A percentile compares a stretch with the other conserved stretches of the same genome.
phyloP scores from a whole-genome alignment of 2,329 filamentous ascomycete genomes.

The Aspergillus brunneoviolaceus region DNA sequence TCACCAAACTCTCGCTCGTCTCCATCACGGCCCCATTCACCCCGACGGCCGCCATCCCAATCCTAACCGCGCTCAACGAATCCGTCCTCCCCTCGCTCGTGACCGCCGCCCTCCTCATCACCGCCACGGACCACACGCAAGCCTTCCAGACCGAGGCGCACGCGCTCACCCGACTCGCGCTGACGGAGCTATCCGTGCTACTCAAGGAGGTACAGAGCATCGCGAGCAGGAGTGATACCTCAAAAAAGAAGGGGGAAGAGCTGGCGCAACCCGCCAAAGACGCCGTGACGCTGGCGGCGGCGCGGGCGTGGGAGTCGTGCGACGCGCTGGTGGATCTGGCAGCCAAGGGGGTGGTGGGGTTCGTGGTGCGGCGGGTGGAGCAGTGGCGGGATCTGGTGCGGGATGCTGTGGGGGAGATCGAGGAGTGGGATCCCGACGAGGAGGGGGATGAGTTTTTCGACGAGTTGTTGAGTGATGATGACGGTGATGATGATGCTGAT shows the following conservation, averaged over 20 bases:
- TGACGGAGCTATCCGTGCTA: slow-evolving; percentile 64
- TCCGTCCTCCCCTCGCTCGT: slow-evolving; percentile 74
- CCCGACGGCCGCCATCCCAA: slow-evolving; percentile 67
- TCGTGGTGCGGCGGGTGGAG: slow-evolving; percentile 70
- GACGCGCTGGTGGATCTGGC: slow-evolving; percentile 68
- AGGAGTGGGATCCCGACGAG: slow-evolving; percentile 80
- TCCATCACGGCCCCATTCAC: slow-evolving; percentile 86
- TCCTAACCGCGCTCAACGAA: slow-evolving; percentile 70
- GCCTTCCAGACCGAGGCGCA: slow-evolving; percentile 65
- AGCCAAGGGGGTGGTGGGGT: slow-evolving; percentile 65
- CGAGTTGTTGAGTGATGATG: slow-evolving; percentile 32
- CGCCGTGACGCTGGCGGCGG: slow-evolving; percentile 66
- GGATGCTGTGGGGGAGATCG: slow-evolving; percentile 81
- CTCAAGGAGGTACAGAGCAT: slow-evolving; percentile 57
- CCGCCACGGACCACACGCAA: slow-evolving; percentile 60
- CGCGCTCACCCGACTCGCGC: slow-evolving; percentile 56
- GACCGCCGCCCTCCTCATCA: slow-evolving; percentile 66
- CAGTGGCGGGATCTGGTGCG: slow-evolving; percentile 72
- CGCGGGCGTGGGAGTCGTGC: slow-evolving; percentile 79
- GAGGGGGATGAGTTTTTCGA: slow-evolving; percentile 57
- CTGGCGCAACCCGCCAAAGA: slow-evolving; percentile 41
- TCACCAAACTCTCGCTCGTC: slow-evolving; percentile 83
- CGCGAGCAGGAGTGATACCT: slow-evolving; percentile 43
- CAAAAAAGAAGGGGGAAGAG: slow-evolving; percentile 34
- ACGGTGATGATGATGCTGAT: slow-evolving; percentile 22